A percentile compares a stretch with the other conserved stretches of the same genome.
These are phyloP conservation scores for Paramecium bursaria DNA, from an alignment of 73 alveolate species.

Conservation along the genomic window DNA sequence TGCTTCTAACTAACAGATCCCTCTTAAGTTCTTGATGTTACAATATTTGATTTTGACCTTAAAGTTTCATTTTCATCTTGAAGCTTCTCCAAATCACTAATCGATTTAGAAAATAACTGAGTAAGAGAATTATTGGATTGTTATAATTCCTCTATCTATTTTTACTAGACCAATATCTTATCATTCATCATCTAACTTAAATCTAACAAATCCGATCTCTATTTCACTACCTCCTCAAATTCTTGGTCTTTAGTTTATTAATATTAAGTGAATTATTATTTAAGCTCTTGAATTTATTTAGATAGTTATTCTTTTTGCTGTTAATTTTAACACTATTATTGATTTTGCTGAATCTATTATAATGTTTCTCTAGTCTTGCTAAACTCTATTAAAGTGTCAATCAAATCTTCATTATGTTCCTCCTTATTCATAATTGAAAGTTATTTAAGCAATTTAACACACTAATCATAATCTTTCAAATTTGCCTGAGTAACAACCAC, in stretches of 20 bases:
- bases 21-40: slow-evolving; percentile 36
- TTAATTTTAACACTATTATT: not conserved
- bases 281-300: no score
- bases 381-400: slow-evolving; percentile 24
- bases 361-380: not conserved
- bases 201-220: not conserved
- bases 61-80: slow-evolving; percentile 34
- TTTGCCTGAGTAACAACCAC: no score
- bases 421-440: no score
- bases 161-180: not conserved
- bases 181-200: slow-evolving; percentile 35
- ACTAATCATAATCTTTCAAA: no score
- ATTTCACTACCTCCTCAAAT: not conserved
- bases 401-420: not conserved
- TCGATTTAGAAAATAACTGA: not conserved
- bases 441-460: no score
- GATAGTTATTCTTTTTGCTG: no score
- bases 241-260: not conserved
- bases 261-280: not conserved
- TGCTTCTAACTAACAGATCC: slow-evolving; percentile 33
- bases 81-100: slow-evolving; percentile 12
- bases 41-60: slow-evolving; percentile 1
- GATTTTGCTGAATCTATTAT: no score
- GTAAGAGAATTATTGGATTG: not conserved
- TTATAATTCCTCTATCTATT: not conserved